A percentile compares a stretch with the other conserved stretches of the same genome.
Conservation (phyloP, 2,329 filamentous ascomycete genomes). For the Diplodia seriata region DNA sequence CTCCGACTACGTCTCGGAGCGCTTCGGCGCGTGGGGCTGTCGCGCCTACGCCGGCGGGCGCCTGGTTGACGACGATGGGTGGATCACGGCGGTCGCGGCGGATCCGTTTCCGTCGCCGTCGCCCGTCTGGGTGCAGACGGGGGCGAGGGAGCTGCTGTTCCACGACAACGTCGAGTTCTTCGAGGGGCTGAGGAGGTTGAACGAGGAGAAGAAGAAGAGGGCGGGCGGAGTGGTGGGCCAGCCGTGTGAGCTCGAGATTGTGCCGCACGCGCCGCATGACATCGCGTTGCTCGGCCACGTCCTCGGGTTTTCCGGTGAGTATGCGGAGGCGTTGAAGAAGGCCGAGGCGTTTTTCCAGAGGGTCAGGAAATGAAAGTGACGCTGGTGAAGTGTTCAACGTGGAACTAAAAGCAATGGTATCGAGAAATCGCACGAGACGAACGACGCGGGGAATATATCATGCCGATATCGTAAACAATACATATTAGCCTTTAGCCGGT, state of each 20-base stretch:
- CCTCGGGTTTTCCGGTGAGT: constrained; percentile 54
- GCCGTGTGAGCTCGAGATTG: constrained; percentile 42
- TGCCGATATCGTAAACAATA: constrained; percentile 9
- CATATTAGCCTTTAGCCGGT: constrained; percentile 9
- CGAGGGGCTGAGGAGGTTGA: constrained; percentile 45
- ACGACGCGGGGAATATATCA: neutral
- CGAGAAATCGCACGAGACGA: neutral
- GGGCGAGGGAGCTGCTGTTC: constrained; percentile 52
- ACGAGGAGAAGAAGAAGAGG: constrained; percentile 35
- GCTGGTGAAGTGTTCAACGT: neutral
- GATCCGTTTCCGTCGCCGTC: constrained; percentile 49
- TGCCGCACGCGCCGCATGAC: constrained; percentile 55
- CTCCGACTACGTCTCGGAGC: constrained; percentile 52
- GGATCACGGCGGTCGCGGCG: constrained; percentile 47
- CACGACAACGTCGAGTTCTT: constrained; percentile 50
- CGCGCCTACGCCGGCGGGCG: constrained; percentile 40
- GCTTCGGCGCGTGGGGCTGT: constrained; percentile 54
- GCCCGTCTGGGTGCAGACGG: constrained; percentile 53
- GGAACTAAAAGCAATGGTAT: neutral
- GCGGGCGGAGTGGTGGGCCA: neutral
- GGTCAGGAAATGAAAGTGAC: neutral
- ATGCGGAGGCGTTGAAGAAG: constrained; percentile 43
- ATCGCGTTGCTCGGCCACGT: constrained; percentile 51
- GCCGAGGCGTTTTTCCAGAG: constrained; percentile 45
- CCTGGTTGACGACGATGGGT: constrained; percentile 40